Evolutionary conservation across 345 rosid genomes (phyloP).

Genomic region (Camelina neglecta): DNA sequence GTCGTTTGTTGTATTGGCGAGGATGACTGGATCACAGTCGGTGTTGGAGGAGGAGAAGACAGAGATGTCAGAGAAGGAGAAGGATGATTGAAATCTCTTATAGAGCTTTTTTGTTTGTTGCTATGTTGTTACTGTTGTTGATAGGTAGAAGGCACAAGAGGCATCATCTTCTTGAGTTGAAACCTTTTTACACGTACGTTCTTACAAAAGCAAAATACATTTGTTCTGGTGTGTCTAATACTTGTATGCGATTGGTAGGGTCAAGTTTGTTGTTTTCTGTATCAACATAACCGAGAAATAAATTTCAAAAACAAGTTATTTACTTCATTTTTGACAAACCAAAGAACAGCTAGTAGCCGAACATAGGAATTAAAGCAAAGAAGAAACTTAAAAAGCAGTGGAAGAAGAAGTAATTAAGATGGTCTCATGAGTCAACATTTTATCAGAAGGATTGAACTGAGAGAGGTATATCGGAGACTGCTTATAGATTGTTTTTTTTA

Average conservation of each 20-base stretch:
- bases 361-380: neutral
- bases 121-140: constrained; percentile 12
- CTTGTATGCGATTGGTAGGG: constrained; percentile 6
- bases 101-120: constrained; percentile 17
- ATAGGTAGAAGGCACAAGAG: constrained; percentile 27
- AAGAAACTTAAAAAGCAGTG: neutral
- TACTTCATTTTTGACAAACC: neutral
- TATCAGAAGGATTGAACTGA: neutral
- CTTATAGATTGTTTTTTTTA: too few species aligned
- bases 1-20: constrained; percentile 85
- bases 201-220: constrained; percentile 18
- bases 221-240: constrained; percentile 15
- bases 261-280: constrained; percentile 12
- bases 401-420: neutral
- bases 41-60: constrained; percentile 48
- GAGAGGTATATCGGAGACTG: constrained; percentile 18
- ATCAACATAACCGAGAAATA: neutral
- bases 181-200: constrained; percentile 14
- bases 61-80: constrained; percentile 47
- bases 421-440: neutral
- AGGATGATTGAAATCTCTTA: constrained; percentile 30
- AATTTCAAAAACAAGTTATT: neutral
- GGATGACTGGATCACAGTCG: constrained; percentile 93
- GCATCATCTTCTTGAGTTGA: constrained; percentile 27
- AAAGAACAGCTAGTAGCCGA: neutral